Base-by-base conservation (phyloP, 2,329 filamentous ascomycete genomes). In the Sclerotinia minor region DNA sequence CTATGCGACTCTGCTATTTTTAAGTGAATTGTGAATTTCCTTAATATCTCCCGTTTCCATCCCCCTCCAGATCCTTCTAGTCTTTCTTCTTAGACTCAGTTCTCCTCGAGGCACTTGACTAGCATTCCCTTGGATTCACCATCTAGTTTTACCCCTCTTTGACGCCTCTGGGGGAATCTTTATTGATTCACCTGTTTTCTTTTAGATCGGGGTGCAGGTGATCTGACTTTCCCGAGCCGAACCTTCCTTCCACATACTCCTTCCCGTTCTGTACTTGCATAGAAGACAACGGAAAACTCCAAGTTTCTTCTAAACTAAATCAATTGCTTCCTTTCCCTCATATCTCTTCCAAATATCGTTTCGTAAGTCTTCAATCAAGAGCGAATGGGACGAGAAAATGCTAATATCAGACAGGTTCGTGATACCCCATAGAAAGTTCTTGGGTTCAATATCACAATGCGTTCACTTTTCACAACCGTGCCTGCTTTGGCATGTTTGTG, bases 391-490 rank as follows among this genome's bases (percentile, higher is more conserved):
- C 3, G 6, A 21, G 5, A 32, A 2, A 50, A 63, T 38, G 5
- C 59, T 63, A n/a, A 63, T 63, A 49, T 50, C 15, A 21, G n/a
- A 38, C 9, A 63, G 59, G 17, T 21, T 50, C 32, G 21, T 50
- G 21, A 17, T 35, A 38, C 1, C 15, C n/a, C 45, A 41, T 63
- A 50, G 45, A 63, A 21, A 50, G 59, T 26, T 63, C 59, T 54
- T 64, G 17, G 50, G 35, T n/a, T 54, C 44, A 19, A 61, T 65
- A 41, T 67, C 49, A 71, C 29, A 61, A 75, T 75, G 74, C 69
- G 68, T 71, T 73, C 69, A 32, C 67, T 35, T 63, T 57, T 68
- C 26, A 49, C 72, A 52, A 49, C 59, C 21, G 64, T 69, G 26
- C 69, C 70, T n/a, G 21, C 71, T 29, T 63, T 73, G 26, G 71